Evolutionary conservation across 176 grass and related monocot genomes (phyloP).

Genomic region (bread wheat (Triticum aestivum)): IWGSC_CS_RefSeq_v2.1 NC_057812.1:257090434-257090933

Average conservation of each 20-base stretch:
- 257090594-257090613: neutral
- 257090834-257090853: neutral
- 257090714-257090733: slow-evolving; percentile 57
- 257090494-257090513: neutral
- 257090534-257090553: neutral
- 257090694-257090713: slow-evolving; percentile 84
- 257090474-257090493: neutral
- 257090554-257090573: neutral
- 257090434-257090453: slow-evolving; percentile 7
- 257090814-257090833: neutral
- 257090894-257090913: neutral
- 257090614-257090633: neutral
- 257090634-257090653: neutral
- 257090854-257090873: neutral
- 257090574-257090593: neutral
- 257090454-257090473: neutral
- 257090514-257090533: slow-evolving; percentile 6
- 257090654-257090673: neutral
- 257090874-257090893: neutral
- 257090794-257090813: neutral
- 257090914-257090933: neutral
- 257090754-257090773: slow-evolving; percentile 33
- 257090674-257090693: slow-evolving; percentile 10
- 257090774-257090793: neutral
- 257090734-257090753: slow-evolving; percentile 1